Evolutionary conservation across 2,329 filamentous ascomycete species (phyloP).

Genomic region (Exutisphaerella laricina): DNA sequence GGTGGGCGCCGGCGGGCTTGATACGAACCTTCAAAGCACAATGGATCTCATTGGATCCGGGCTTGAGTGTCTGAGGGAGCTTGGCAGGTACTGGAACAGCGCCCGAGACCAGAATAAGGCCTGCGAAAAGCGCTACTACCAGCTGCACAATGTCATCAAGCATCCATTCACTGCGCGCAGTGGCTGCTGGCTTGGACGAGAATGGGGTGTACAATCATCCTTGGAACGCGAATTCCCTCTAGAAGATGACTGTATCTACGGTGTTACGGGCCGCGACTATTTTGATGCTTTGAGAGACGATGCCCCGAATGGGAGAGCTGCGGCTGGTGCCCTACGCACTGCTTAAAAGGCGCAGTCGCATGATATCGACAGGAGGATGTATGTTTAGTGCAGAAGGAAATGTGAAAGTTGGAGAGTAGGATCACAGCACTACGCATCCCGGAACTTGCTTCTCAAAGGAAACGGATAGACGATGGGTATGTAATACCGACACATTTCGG

Average conservation of each 20-base stretch:
- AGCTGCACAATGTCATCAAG: constrained; percentile 39
- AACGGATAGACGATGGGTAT: background rate
- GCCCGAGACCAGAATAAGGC: constrained; percentile 48
- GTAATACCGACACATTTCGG: background rate
- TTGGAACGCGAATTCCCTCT: constrained; percentile 28
- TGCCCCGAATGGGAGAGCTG: constrained; percentile 5
- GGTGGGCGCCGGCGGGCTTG: constrained; percentile 54
- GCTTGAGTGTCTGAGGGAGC: constrained; percentile 50
- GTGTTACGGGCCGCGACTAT: constrained; percentile 24
- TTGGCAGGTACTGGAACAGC: constrained; percentile 56
- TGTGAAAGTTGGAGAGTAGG: background rate
- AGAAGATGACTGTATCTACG: constrained; percentile 34
- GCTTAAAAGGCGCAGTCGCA: constrained; percentile 3
- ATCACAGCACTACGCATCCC: constrained; percentile 16
- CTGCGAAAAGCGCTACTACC: constrained; percentile 44
- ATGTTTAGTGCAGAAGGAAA: background rate
- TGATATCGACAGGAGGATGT: constrained; percentile 19
- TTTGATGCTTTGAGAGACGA: constrained; percentile 26
- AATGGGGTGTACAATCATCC: constrained; percentile 32
- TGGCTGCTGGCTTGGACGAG: constrained; percentile 31
- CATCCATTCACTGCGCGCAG: constrained; percentile 34
- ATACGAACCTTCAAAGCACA: constrained; percentile 48
- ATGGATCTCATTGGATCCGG: constrained; percentile 52
- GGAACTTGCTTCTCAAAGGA: background rate
- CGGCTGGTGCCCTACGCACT: constrained; percentile 9